Evolutionary conservation across 2,329 filamentous ascomycete species (phyloP).

Genomic region (Curvularia lunata): DNA sequence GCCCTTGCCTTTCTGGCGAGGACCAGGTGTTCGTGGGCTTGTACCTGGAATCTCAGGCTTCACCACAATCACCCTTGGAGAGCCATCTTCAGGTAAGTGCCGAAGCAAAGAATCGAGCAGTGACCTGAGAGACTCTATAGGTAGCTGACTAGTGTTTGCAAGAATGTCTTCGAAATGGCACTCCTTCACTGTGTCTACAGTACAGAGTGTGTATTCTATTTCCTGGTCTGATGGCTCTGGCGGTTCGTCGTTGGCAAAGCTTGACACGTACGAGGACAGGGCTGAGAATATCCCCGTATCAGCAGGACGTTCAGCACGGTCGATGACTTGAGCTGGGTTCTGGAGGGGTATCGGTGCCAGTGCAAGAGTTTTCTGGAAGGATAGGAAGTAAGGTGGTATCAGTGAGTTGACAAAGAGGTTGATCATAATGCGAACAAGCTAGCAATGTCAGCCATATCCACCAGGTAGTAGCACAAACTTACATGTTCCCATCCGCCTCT

Average conservation of each 20-base stretch:
- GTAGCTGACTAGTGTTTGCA: constrained; percentile 76
- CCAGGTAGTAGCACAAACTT: constrained; percentile 47
- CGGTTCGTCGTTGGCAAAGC: constrained; percentile 96
- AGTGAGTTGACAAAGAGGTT: constrained; percentile 97
- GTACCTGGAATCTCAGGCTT: constrained; percentile 80
- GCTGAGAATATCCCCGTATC: constrained; percentile 92
- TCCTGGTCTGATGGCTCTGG: constrained; percentile 98
- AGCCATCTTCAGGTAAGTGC: constrained; percentile 85
- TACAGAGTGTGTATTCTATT: constrained; percentile 91
- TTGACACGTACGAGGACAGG: constrained; percentile 96
- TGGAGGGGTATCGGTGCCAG: constrained; percentile 87
- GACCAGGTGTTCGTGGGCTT: constrained; percentile 65
- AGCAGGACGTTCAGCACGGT: constrained; percentile 76
- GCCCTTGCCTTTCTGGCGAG: constrained; percentile 61
- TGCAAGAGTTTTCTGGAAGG: constrained; percentile 68
- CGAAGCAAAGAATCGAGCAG: constrained; percentile 77
- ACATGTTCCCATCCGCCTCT: constrained; percentile 79
- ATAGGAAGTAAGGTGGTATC: constrained; percentile 78
- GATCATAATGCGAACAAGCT: constrained; percentile 89
- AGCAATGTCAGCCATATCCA: constrained; percentile 50
- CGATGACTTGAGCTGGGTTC: constrained; percentile 89
- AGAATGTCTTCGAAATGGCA: constrained; percentile 86
- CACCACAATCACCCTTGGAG: constrained; percentile 82
- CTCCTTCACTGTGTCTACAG: constrained; percentile 90
- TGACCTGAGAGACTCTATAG: constrained; percentile 63